These are phyloP conservation scores for Cutaneotrichosporon daszewskae DNA, from an alignment of 1,284 basidiomycete species.

Conservation along the genomic window DNA sequence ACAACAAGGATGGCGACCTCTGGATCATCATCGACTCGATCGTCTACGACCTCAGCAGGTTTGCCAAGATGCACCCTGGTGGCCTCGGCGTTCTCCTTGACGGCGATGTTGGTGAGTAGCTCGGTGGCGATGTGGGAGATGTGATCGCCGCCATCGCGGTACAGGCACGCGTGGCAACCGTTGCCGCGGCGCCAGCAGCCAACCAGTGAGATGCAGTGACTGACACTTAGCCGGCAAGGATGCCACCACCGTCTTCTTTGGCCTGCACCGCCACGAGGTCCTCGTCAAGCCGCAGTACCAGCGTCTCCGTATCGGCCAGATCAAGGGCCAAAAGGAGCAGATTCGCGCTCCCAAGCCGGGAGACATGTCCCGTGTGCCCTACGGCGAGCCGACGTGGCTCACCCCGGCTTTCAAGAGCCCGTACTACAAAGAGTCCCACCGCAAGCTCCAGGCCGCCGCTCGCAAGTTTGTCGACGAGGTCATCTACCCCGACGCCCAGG, in stretches of 20 bases:
- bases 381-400: constrained; percentile 83
- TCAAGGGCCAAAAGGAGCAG: constrained; percentile 60
- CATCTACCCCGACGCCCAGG: constrained; percentile 54
- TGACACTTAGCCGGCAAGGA: constrained; percentile 57
- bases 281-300: constrained; percentile 64
- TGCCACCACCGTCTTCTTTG: constrained; percentile 78
- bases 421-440: constrained; percentile 67
- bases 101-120: constrained; percentile 60
- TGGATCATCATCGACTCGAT: constrained; percentile 79
- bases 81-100: constrained; percentile 68
- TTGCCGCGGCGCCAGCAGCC: neutral
- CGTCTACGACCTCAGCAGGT: constrained; percentile 74
- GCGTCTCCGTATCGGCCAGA: constrained; percentile 63
- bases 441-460: constrained; percentile 49
- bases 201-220: constrained; percentile 4
- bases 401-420: constrained; percentile 69
- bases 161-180: neutral
- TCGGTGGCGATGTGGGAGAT: neutral
- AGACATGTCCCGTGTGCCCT: constrained; percentile 60
- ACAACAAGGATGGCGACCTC: constrained; percentile 68
- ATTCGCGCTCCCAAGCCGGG: constrained; percentile 56
- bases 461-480: constrained; percentile 56
- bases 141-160: neutral
- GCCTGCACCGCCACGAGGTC: constrained; percentile 76
- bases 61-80: constrained; percentile 74